Evolutionary conservation across 768 basidiomycete genomes (phyloP).

Genomic region (Obba rivulosa): DNA sequence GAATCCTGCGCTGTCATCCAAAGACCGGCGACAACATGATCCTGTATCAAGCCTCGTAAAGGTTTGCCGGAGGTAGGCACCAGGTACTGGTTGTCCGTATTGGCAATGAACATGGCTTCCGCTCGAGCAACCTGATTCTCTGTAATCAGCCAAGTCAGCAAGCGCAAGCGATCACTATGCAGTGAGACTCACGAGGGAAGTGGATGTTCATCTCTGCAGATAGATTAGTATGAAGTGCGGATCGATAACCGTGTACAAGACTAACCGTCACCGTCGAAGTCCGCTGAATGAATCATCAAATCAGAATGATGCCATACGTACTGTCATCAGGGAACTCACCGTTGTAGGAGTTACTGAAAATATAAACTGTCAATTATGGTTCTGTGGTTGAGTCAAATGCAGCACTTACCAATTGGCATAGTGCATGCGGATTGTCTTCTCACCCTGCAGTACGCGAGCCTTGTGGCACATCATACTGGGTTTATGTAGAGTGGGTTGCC

Average conservation of each 20-base stretch:
- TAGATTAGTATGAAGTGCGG: slow-evolving; percentile 13
- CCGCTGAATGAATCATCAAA: slow-evolving; percentile 42
- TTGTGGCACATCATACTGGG: slow-evolving; percentile 99
- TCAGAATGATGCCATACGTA: background rate
- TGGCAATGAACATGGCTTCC: slow-evolving; percentile 91
- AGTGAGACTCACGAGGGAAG: slow-evolving; percentile 90
- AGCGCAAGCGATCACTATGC: too few relatives aligned
- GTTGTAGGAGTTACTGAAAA: slow-evolving; percentile 89
- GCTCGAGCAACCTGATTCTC: slow-evolving; percentile 95
- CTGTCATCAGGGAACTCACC: slow-evolving; percentile 40
- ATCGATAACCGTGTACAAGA: slow-evolving; percentile 6
- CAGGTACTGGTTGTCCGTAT: slow-evolving; percentile 98
- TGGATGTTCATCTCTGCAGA: slow-evolving; percentile 96
- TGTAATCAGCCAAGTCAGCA: slow-evolving; percentile 25
- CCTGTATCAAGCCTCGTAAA: slow-evolving; percentile 95
- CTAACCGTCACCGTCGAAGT: slow-evolving; percentile 89
- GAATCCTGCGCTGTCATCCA: slow-evolving; percentile 98
- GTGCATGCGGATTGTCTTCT: slow-evolving; percentile 99
- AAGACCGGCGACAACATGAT: slow-evolving; percentile 98
- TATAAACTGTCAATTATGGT: background rate
- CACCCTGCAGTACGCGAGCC: slow-evolving; percentile 86
- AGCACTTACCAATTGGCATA: slow-evolving; percentile 91
- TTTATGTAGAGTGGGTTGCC: slow-evolving; percentile 97
- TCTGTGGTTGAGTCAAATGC: too few relatives aligned
- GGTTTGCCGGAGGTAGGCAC: slow-evolving; percentile 98